A percentile compares a stretch with the other conserved stretches of the same genome.
These are phyloP conservation scores for Penicillium sp. DNA, from an alignment of 2,329 filamentous ascomycete species.

Conservation along the genomic window DNA sequence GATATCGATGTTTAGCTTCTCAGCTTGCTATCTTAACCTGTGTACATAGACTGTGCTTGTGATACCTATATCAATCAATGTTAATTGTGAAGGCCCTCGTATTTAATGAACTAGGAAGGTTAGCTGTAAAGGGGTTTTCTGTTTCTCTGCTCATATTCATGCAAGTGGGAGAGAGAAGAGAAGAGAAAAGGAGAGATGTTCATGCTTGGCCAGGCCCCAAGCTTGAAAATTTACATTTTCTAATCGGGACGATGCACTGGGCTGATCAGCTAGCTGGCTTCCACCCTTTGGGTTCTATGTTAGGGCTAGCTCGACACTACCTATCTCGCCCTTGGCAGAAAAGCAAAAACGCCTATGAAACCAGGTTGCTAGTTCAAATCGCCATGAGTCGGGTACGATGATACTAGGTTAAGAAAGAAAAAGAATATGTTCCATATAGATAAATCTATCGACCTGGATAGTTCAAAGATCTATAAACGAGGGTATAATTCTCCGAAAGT, in stretches of 20 bases:
- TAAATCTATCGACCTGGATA: not conserved
- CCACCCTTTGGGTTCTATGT: not conserved
- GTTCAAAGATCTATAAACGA: slow-evolving; percentile 8
- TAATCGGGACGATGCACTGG: not conserved
- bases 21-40: not conserved
- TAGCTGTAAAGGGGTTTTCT: not conserved
- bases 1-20: not conserved
- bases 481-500: slow-evolving; percentile 13
- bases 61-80: not conserved
- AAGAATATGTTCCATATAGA: not conserved
- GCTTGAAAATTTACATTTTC: not conserved
- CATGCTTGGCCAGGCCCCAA: not conserved
- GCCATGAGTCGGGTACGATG: not conserved
- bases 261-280: not conserved
- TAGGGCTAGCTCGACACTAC: not conserved
- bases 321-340: too few species aligned
- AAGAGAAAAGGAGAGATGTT: not conserved
- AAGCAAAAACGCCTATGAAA: too few species aligned
- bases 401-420: not conserved
- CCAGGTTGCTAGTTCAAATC: too few species aligned
- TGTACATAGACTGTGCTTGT: not conserved
- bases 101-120: not conserved
- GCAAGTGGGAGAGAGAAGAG: not conserved
- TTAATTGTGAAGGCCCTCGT: not conserved
- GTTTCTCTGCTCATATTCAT: not conserved